These are phyloP conservation scores for Spizellomyces punctatus DNA, from an alignment of 192 early-diverging fungal genomes.

Conservation along the genomic window DNA sequence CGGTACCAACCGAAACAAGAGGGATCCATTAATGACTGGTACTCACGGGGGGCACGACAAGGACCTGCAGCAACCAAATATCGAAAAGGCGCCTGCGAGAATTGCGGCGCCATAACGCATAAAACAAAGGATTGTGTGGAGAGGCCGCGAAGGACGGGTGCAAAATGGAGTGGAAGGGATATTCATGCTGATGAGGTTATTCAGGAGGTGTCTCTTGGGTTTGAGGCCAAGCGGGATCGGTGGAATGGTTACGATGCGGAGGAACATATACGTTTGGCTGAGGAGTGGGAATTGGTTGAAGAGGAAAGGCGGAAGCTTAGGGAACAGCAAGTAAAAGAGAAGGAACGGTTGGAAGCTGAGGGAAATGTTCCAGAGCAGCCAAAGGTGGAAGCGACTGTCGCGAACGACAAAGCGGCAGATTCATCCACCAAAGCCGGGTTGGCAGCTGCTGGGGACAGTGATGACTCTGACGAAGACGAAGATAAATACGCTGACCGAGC, in stretches of 20 bases:
- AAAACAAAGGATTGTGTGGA: constrained; percentile 94
- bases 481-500: constrained; percentile 86
- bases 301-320: constrained; percentile 81
- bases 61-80: constrained; percentile 88
- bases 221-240: constrained; percentile 95
- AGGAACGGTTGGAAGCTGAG: constrained; percentile 21
- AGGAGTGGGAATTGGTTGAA: constrained; percentile 93
- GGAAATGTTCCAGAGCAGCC: not conserved
- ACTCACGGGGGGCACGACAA: constrained; percentile 68
- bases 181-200: constrained; percentile 86
- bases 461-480: constrained; percentile 84
- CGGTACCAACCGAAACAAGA: constrained; percentile 42
- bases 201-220: constrained; percentile 72
- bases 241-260: constrained; percentile 98
- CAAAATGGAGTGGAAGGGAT: constrained; percentile 82
- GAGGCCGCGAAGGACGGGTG: constrained; percentile 84
- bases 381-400: not conserved
- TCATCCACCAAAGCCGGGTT: not conserved
- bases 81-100: constrained; percentile 94
- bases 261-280: constrained; percentile 76
- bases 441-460: constrained; percentile 49
- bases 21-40: constrained; percentile 68
- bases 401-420: constrained; percentile 2
- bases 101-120: constrained; percentile 96
- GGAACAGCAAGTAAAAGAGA: constrained; percentile 57